Conservation (phyloP, 306 rosid genomes). For the Cotoneaster glaucophyllus region DNA sequence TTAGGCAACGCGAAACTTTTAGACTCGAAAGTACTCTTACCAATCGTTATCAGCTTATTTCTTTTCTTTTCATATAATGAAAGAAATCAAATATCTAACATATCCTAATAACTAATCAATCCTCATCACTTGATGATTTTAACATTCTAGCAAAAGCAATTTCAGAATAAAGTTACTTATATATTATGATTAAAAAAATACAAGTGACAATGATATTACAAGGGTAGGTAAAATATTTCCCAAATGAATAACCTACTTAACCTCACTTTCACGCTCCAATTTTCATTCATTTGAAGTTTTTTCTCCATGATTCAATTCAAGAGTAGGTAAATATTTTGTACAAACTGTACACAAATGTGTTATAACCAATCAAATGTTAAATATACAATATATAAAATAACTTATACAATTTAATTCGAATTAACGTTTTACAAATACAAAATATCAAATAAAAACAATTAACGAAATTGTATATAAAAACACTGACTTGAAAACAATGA, state of each 20-base stretch:
- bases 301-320: not conserved
- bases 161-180: not conserved
- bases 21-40: not conserved
- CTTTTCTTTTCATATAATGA: not conserved
- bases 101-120: not conserved
- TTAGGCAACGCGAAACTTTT: too few species aligned
- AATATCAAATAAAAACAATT: too few species aligned
- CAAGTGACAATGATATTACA: not conserved
- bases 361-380: too few species aligned
- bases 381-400: too few species aligned
- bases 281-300: not conserved
- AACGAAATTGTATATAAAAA: too few species aligned
- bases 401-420: too few species aligned
- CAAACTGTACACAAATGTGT: not conserved
- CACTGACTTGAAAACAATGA: too few species aligned
- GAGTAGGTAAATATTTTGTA: not conserved
- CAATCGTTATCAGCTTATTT: not conserved
- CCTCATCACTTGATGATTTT: not conserved
- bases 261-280: conserved; percentile 1
- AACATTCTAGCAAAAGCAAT: not conserved
- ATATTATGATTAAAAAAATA: not conserved
- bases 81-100: not conserved
- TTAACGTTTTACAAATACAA: too few species aligned
- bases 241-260: not conserved
- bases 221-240: not conserved